phyloP scores from a whole-genome alignment of 768 basidiomycete genomes.

The Tricholoma hemisulphureum region DNA sequence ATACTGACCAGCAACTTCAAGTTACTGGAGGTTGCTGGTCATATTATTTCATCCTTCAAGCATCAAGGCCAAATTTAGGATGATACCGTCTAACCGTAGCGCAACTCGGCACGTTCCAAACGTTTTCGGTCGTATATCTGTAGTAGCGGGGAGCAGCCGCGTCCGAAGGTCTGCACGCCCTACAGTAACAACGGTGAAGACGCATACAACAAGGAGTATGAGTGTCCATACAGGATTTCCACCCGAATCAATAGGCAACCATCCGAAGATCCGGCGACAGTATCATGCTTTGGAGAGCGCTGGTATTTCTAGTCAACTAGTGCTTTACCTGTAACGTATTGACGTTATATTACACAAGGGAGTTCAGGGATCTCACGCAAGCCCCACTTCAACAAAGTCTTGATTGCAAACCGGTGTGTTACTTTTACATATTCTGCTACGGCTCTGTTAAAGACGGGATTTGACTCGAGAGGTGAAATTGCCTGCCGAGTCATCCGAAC shows the following conservation, averaged over 20 bases:
- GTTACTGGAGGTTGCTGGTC: too few species aligned
- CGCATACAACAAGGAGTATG: conserved; percentile 1
- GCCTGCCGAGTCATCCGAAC: conserved; percentile 94
- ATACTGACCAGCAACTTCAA: too few species aligned
- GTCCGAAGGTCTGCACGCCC: conserved; percentile 4
- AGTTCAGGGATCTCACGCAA: conserved; percentile 15
- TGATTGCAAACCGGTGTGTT: conserved; percentile 82
- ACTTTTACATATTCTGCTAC: neutral
- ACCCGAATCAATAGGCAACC: neutral
- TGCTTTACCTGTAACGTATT: neutral
- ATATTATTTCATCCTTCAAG: too few species aligned
- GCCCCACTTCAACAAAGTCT: conserved; percentile 85
- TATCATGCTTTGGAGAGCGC: conserved; percentile 29
- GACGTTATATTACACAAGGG: conserved; percentile 6
- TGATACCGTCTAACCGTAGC: conserved; percentile 41
- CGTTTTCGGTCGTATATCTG: conserved; percentile 17
- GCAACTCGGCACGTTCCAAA: conserved; percentile 27
- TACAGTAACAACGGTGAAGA: neutral
- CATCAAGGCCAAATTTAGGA: conserved; percentile 10
- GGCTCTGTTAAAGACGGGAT: neutral
- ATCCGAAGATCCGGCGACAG: conserved; percentile 9
- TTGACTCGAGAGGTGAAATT: conserved; percentile 76
- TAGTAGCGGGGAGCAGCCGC: conserved; percentile 6
- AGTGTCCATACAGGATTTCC: neutral
- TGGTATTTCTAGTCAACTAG: conserved; percentile 18